Evolutionary conservation across 2,329 filamentous ascomycete species (phyloP).

Genomic region (Penicillium decumbens): DNA sequence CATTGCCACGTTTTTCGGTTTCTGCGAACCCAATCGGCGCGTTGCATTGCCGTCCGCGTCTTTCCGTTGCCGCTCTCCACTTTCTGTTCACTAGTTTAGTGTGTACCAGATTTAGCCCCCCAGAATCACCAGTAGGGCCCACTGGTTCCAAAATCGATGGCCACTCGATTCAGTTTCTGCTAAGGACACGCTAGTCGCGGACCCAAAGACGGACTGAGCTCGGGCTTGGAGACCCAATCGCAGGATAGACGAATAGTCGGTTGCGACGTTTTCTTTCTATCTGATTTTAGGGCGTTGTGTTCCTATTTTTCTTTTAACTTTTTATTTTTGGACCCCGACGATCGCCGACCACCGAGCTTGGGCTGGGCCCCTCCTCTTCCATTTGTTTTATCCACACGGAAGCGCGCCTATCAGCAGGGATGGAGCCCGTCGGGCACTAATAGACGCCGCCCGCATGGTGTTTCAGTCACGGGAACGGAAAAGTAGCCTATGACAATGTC

Average conservation of each 20-base stretch:
- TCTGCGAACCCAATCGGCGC: slow-evolving; percentile 27
- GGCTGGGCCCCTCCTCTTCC: background rate
- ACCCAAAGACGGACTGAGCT: slow-evolving; percentile 24
- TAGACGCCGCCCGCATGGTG: slow-evolving; percentile 27
- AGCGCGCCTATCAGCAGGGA: slow-evolving; percentile 27
- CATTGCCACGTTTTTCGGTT: slow-evolving; percentile 26
- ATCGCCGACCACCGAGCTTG: background rate
- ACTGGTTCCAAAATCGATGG: slow-evolving; percentile 18
- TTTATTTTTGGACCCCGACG: background rate
- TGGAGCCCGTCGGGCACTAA: slow-evolving; percentile 27
- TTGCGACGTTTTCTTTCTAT: slow-evolving; percentile 8
- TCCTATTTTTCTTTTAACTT: background rate
- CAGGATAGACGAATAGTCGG: slow-evolving; percentile 4
- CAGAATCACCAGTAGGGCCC: slow-evolving; percentile 2
- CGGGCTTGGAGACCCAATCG: slow-evolving; percentile 15
- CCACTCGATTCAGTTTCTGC: slow-evolving; percentile 24
- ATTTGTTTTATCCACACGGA: slow-evolving; percentile 20
- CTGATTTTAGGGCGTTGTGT: background rate
- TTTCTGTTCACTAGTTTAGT: slow-evolving; percentile 16
- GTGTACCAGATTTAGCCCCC: slow-evolving; percentile 1
- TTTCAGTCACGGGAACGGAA: slow-evolving; percentile 25
- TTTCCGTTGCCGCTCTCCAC: slow-evolving; percentile 32
- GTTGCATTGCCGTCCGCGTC: slow-evolving; percentile 34
- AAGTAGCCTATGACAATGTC: slow-evolving; percentile 8
- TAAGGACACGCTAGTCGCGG: slow-evolving; percentile 19